These are phyloP conservation scores for Flaveria floridana DNA, from an alignment of 140 eudicot species.

Conservation along the genomic window DNA sequence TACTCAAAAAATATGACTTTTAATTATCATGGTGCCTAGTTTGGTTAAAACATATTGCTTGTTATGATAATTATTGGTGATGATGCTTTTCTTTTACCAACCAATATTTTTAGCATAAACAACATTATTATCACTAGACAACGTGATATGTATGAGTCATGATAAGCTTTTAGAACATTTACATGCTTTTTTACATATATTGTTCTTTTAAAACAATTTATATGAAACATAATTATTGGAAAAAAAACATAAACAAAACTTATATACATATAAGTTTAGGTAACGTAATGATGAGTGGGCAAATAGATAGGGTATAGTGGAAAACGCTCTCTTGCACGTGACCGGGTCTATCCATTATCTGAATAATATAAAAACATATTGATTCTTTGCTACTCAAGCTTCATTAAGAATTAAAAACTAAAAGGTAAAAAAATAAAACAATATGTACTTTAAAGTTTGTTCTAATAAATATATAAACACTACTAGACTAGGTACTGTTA, in stretches of 20 bases:
- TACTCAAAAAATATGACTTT: not conserved
- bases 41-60: slow-evolving; percentile 7
- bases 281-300: slow-evolving; percentile 13
- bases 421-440: not conserved
- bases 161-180: not conserved
- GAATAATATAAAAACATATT: slow-evolving; percentile 17
- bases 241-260: too few species aligned
- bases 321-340: slow-evolving; percentile 26
- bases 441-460: not conserved
- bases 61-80: slow-evolving; percentile 21
- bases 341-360: slow-evolving; percentile 16
- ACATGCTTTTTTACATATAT: not conserved
- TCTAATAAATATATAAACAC: too few species aligned
- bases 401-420: not conserved
- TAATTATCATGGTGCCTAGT: not conserved
- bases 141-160: not conserved
- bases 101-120: not conserved
- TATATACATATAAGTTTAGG: not conserved
- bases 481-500: too few species aligned
- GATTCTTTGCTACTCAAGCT: not conserved
- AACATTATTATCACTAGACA: slow-evolving; percentile 11
- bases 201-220: too few species aligned
- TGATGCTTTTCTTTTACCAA: slow-evolving; percentile 11
- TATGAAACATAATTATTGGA: not conserved
- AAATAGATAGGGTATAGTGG: slow-evolving; percentile 19